Conservation (phyloP, 257 asterid species). For the Solanum medicagineum region DNA sequence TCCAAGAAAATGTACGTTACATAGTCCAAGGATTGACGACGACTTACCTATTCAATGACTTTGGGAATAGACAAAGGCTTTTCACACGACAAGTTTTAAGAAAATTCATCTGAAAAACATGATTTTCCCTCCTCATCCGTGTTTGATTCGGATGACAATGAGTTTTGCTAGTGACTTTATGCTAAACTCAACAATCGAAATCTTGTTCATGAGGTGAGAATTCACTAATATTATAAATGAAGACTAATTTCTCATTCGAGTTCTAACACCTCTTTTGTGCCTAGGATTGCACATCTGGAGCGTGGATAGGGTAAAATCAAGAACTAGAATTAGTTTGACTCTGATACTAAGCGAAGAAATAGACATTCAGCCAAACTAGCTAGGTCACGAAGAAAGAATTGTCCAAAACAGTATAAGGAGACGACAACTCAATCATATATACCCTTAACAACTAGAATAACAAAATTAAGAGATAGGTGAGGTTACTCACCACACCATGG, state of each 20-base stretch:
- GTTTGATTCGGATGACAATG: neutral
- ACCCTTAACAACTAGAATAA: neutral
- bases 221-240: neutral
- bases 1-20: neutral
- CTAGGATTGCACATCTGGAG: neutral
- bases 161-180: neutral
- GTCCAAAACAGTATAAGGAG: neutral
- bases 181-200: neutral
- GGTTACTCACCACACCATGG: constrained; percentile 56
- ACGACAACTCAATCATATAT: too few species aligned
- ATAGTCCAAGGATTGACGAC: neutral
- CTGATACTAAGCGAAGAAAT: neutral
- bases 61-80: neutral
- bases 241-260: neutral
- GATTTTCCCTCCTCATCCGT: neutral
- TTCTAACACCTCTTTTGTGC: neutral
- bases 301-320: neutral
- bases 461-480: neutral
- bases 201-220: neutral
- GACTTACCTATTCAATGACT: neutral
- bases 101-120: neutral
- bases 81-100: neutral
- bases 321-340: neutral
- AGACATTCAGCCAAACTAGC: neutral
- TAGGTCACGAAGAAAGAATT: neutral